Conservation (phyloP, 2,329 filamentous ascomycete species). For the Sclerotinia minor region DNA sequence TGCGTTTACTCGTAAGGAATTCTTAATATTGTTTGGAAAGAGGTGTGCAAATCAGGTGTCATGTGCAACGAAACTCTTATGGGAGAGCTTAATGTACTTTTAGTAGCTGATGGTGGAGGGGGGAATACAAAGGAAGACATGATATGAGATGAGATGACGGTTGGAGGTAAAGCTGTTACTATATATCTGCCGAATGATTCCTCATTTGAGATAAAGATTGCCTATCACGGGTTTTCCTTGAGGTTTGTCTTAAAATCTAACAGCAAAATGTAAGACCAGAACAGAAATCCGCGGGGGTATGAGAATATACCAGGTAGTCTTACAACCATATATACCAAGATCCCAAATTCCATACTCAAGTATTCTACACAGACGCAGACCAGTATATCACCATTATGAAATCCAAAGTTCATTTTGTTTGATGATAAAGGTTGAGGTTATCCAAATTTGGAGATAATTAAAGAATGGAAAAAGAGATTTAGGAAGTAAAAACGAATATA, state of each 20-base stretch:
- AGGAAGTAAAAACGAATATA: too few species aligned
- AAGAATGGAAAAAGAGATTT: neutral
- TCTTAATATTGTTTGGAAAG: neutral
- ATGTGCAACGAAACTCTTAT: neutral
- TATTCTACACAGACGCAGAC: too few species aligned
- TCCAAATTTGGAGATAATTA: neutral
- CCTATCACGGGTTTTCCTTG: neutral
- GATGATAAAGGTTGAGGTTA: neutral
- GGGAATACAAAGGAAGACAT: neutral
- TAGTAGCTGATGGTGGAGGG: neutral
- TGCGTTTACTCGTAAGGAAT: neutral
- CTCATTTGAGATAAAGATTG: neutral
- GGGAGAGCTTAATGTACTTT: neutral
- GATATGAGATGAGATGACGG: neutral
- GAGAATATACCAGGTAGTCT: too few species aligned
- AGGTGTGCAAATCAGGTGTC: neutral
- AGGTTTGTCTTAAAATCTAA: too few species aligned
- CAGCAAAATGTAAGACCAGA: too few species aligned
- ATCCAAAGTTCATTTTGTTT: neutral
- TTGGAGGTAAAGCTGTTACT: neutral
- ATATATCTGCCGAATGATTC: neutral
- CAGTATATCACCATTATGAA: neutral
- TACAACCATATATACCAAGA: too few species aligned
- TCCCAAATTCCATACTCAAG: too few species aligned
- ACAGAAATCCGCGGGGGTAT: too few species aligned